Percentiles rank a stretch among this genome's conserved stretches.
These are phyloP conservation scores for Aureococcus anophagefferens DNA, from an alignment of 108 stramenopile genomes.

Conservation along the genomic window DNA sequence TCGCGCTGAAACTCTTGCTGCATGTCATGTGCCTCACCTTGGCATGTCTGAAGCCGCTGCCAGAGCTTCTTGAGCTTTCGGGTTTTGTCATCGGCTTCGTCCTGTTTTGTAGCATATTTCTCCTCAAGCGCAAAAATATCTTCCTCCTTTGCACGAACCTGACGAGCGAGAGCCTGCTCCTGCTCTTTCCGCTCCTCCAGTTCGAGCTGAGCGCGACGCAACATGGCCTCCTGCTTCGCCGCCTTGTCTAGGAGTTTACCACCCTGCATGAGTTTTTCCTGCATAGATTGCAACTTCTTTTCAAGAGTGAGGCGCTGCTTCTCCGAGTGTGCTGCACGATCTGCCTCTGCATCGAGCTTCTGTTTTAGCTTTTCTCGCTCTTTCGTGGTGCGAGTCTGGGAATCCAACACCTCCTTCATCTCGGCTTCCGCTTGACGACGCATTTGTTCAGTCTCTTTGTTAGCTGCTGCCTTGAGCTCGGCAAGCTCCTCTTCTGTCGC, in stretches of 20 bases:
- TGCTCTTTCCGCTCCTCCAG: slow-evolving; percentile 54
- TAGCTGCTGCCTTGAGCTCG: neutral
- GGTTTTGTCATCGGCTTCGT: slow-evolving; percentile 66
- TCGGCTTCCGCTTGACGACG: slow-evolving; percentile 24
- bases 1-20: slow-evolving; percentile 67
- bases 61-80: slow-evolving; percentile 71
- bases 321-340: slow-evolving; percentile 53
- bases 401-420: slow-evolving; percentile 32
- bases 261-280: slow-evolving; percentile 67
- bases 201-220: slow-evolving; percentile 65
- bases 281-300: slow-evolving; percentile 64
- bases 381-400: slow-evolving; percentile 40
- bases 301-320: slow-evolving; percentile 48
- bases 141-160: slow-evolving; percentile 38
- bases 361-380: slow-evolving; percentile 42
- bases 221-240: slow-evolving; percentile 67
- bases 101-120: slow-evolving; percentile 43
- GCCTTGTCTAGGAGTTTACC: slow-evolving; percentile 74
- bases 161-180: slow-evolving; percentile 51
- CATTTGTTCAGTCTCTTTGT: neutral
- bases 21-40: slow-evolving; percentile 58
- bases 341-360: slow-evolving; percentile 57
- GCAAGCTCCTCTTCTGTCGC: neutral
- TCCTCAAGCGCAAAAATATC: neutral
- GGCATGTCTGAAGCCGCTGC: slow-evolving; percentile 60